Conservation (phyloP, 805 yeast genomes). For the Kuraishia cidri region DNA sequence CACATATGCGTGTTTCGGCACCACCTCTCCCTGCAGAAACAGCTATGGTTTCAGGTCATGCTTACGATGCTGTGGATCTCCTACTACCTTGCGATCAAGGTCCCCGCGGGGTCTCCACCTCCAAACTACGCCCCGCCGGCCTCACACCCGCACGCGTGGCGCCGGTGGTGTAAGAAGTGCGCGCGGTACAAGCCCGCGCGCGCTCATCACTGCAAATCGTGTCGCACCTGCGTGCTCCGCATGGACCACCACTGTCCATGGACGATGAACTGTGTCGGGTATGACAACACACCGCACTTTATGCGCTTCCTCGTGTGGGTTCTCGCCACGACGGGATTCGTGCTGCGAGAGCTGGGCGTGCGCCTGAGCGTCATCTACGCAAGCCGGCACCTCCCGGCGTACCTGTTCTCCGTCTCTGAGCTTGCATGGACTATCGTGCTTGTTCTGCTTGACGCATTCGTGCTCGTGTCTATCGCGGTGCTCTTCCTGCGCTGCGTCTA, state of each 20-base stretch:
- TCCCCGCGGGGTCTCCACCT: slow-evolving; percentile 66
- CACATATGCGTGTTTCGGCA: slow-evolving; percentile 46
- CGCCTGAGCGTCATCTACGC: slow-evolving; percentile 36
- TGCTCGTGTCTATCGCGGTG: slow-evolving; percentile 48
- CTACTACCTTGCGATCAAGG: slow-evolving; percentile 58
- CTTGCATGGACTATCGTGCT: slow-evolving; percentile 46
- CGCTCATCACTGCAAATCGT: slow-evolving; percentile 77
- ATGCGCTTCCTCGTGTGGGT: slow-evolving; percentile 69
- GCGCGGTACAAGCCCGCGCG: slow-evolving; percentile 69
- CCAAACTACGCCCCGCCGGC: slow-evolving; percentile 32
- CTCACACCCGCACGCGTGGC: slow-evolving; percentile 29
- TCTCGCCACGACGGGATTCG: slow-evolving; percentile 36
- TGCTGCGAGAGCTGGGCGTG: slow-evolving; percentile 28
- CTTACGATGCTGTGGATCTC: slow-evolving; percentile 63
- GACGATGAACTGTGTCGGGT: slow-evolving; percentile 89
- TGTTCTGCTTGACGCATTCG: slow-evolving; percentile 47
- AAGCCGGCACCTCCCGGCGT: slow-evolving; percentile 43
- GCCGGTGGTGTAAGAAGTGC: slow-evolving; percentile 69
- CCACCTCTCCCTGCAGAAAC: slow-evolving; percentile 27
- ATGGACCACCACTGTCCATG: slow-evolving; percentile 97
- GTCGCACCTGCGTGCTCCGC: slow-evolving; percentile 65
- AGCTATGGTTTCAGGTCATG: slow-evolving; percentile 35
- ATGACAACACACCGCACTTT: slow-evolving; percentile 69
- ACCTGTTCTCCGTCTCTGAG: slow-evolving; percentile 42
- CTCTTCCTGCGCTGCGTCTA: slow-evolving; percentile 53